phyloP scores from a whole-genome alignment of 352 stramenopile species.

The Phytopythium ostracodes region DNA sequence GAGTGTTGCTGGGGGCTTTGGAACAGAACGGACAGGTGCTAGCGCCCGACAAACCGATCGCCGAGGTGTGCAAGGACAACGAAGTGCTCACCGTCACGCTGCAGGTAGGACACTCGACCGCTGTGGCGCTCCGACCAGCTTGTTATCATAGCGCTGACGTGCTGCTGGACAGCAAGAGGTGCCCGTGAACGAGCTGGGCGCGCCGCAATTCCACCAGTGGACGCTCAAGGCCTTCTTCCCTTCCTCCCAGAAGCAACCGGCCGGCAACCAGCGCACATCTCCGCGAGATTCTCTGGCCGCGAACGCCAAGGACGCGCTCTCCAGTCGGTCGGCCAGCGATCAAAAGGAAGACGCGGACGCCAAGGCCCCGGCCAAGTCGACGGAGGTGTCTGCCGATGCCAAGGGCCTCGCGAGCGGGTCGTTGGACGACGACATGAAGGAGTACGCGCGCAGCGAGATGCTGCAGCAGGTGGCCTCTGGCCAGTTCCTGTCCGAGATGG shows the following conservation, averaged over 20 bases:
- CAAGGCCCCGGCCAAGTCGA: constrained; percentile 9
- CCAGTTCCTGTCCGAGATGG: constrained; percentile 76
- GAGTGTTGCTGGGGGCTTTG: neutral
- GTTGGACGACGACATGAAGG: constrained; percentile 45
- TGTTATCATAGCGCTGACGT: neutral
- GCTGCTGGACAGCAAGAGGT: constrained; percentile 57
- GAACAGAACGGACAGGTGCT: constrained; percentile 38
- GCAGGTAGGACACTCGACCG: no score
- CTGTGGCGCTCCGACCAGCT: no score
- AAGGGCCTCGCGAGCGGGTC: constrained; percentile 15
- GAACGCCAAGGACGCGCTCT: neutral
- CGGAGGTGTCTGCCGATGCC: constrained; percentile 14
- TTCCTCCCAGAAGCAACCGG: constrained; percentile 18
- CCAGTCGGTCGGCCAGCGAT: neutral
- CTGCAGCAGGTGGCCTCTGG: constrained; percentile 73
- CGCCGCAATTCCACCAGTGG: constrained; percentile 64
- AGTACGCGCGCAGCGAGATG: constrained; percentile 65
- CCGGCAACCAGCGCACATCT: neutral
- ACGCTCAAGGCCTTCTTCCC: constrained; percentile 54
- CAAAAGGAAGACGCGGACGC: constrained; percentile 5
- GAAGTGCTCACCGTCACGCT: constrained; percentile 60
- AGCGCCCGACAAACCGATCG: constrained; percentile 45
- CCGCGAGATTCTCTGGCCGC: neutral
- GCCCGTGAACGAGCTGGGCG: constrained; percentile 76
- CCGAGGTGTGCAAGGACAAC: constrained; percentile 69